phyloP scores from a whole-genome alignment of 768 basidiomycete genomes.

The Serpula lacrymans region DNA sequence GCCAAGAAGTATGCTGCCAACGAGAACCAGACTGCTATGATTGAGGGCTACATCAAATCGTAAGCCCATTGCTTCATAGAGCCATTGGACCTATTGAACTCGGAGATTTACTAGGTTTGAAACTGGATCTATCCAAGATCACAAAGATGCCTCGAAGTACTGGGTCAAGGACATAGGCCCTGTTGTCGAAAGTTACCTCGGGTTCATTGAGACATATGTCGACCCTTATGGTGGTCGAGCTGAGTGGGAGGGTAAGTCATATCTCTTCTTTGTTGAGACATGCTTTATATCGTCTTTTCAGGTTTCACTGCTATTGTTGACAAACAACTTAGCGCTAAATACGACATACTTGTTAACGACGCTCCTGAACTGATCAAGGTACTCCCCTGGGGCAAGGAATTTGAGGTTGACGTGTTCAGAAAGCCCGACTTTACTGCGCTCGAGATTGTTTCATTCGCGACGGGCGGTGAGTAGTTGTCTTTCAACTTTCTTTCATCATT shows the following conservation, averaged over 20 bases:
- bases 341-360: conserved; percentile 67
- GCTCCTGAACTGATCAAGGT: conserved; percentile 79
- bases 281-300: conserved; percentile 22
- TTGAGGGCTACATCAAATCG: conserved; percentile 79
- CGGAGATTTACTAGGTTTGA: conserved; percentile 48
- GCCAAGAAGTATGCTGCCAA: conserved; percentile 75
- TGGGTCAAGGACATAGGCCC: conserved; percentile 91
- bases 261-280: background rate
- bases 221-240: conserved; percentile 91
- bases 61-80: conserved; percentile 26
- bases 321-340: conserved; percentile 80
- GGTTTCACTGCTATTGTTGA: conserved; percentile 88
- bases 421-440: conserved; percentile 89
- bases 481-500: background rate
- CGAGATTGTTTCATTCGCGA: conserved; percentile 79
- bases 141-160: conserved; percentile 69
- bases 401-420: conserved; percentile 69
- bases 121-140: conserved; percentile 75
- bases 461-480: conserved; percentile 53
- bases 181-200: conserved; percentile 85
- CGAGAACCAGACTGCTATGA: conserved; percentile 68
- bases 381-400: conserved; percentile 77
- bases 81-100: background rate
- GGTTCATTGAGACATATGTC: conserved; percentile 84
- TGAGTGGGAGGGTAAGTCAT: conserved; percentile 77